Evolutionary conservation across 2,329 filamentous ascomycete species (phyloP), one percentile per base, ranked within the genome.

Genomic region (Lachnellula cervina): DNA sequence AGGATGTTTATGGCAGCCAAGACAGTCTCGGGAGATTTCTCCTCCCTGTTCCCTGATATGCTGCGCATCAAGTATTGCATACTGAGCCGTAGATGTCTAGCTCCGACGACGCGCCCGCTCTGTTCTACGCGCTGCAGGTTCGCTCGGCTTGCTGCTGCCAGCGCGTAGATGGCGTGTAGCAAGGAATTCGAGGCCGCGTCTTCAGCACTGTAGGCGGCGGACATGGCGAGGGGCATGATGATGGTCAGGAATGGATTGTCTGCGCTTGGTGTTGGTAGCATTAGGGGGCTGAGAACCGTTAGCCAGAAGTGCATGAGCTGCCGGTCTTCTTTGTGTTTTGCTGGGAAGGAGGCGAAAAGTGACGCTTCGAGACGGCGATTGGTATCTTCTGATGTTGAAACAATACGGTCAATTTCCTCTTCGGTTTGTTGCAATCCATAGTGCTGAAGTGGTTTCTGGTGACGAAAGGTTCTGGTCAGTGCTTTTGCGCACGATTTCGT

Each of bases 221-320:
- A 43, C 49, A 51, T 2, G 17, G 37, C 17, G 14, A 51, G 32
- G 3, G 49, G 49, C 17, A 40, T n/a, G 9, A 40, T 14, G 16
- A 51, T 16, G 11, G 34, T 43, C 16, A n/a, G 37, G 37, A 51
- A 51, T 25, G 49, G 49, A 28, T 51, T 51, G n/a, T 43, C 23
- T 13, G 14, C 8, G 19, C 14, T 38, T 1, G 14, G 17, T 9
- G 14, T 28, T 23, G 49, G 49, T 1, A 51, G 23, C 49, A 51
- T 51, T 6, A 51, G 17, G 13, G 8, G 32, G 16, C 49, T 25
- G 35, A 51, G 49, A 23, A 38, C 16, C 5, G 49, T 19, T 5
- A 43, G 40, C 49, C 49, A 51, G n/a, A 23, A 51, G 37, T 42
- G 32, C 34, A 51, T 51, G 8, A 51, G 49, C 21, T 34, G 49